Evolutionary conservation across 1,139 yeast species (phyloP).

Genomic region (Geotrichum phurueaensis): DNA sequence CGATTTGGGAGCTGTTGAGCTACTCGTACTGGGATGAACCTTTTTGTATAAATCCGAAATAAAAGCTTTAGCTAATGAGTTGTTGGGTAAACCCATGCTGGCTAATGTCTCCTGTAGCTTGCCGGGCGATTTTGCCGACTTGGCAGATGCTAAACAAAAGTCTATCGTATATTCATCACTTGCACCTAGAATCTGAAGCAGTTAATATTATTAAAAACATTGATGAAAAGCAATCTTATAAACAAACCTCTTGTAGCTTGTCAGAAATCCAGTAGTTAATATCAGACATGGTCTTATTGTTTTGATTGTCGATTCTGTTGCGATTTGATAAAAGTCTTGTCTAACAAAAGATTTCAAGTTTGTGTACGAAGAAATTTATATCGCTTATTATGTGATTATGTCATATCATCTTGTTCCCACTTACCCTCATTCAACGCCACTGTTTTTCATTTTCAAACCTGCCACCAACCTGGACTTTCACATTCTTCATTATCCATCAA

Average conservation of each 20-base stretch:
- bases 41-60: constrained; percentile 26
- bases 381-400: not conserved
- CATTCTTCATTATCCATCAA: not conserved
- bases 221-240: not conserved
- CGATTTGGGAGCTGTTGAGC: not conserved
- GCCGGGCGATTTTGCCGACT: constrained; percentile 24
- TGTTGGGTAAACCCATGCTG: constrained; percentile 30
- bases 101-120: constrained; percentile 26
- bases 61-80: constrained; percentile 23
- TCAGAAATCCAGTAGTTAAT: constrained; percentile 28
- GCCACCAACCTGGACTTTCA: constrained; percentile 1
- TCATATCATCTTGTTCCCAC: not conserved
- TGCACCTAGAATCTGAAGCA: constrained; percentile 25
- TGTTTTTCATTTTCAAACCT: not conserved
- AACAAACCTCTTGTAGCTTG: constrained; percentile 21
- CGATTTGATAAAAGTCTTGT: not conserved
- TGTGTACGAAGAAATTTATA: not conserved
- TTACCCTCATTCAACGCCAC: not conserved
- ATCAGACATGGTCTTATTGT: constrained; percentile 9
- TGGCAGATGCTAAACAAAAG: constrained; percentile 31
- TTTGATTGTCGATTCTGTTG: not conserved
- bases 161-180: constrained; percentile 31
- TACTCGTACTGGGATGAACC: constrained; percentile 17
- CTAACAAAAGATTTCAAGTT: not conserved
- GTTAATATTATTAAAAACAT: not conserved